Evolutionary conservation across 2,329 filamentous ascomycete genomes (phyloP).

Genomic region (Penicillium hordei): DNA sequence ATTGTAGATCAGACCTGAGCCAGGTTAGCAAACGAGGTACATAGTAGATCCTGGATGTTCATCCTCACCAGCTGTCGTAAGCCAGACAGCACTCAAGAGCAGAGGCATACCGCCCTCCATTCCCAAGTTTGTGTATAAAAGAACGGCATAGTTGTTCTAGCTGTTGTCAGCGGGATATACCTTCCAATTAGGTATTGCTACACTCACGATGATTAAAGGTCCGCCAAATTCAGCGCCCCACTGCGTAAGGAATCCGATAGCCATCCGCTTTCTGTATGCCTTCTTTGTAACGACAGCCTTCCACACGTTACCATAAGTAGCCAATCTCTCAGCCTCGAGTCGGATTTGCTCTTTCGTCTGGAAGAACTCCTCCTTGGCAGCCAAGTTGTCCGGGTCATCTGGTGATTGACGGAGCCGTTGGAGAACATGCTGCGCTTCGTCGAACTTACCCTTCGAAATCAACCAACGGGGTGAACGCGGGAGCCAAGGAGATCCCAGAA

Average conservation of each 20-base stretch:
- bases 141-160: conserved; percentile 50
- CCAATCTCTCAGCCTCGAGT: conserved; percentile 46
- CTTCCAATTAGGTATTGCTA: background rate
- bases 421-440: conserved; percentile 49
- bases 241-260: conserved; percentile 54
- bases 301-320: conserved; percentile 45
- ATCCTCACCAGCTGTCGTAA: conserved; percentile 46
- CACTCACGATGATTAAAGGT: conserved; percentile 51
- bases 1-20: conserved; percentile 42
- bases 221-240: conserved; percentile 57
- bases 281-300: conserved; percentile 49
- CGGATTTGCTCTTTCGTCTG: conserved; percentile 50
- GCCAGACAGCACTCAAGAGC: conserved; percentile 47
- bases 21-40: conserved; percentile 11
- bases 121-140: conserved; percentile 48
- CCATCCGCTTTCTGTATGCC: conserved; percentile 53
- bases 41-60: background rate
- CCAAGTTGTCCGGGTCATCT: conserved; percentile 43
- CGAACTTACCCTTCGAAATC: conserved; percentile 46
- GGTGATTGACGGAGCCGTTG: conserved; percentile 40
- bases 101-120: conserved; percentile 46
- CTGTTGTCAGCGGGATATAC: background rate
- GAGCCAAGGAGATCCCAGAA: conserved; percentile 45
- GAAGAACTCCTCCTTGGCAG: conserved; percentile 49
- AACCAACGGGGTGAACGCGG: conserved; percentile 53